Base-by-base conservation (phyloP, 1,284 basidiomycete genomes). In the Xerocomus amazonicus region DNA sequence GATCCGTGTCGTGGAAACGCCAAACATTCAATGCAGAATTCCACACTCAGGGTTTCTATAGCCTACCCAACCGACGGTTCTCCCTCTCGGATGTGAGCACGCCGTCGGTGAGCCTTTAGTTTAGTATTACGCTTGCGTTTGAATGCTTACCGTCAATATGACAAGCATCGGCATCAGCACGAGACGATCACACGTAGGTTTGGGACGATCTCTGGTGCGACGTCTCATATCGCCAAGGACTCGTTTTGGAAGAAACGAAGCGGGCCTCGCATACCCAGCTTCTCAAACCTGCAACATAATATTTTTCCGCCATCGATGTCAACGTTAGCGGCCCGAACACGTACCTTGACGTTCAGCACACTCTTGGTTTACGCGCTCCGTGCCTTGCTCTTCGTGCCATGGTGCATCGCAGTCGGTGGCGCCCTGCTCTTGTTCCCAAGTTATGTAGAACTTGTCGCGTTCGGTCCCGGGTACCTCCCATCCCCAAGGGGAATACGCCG, bases 331-430 rank as follows among this genome's bases (percentile, higher is more conserved):
- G 7, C 13, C 31, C 17, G 39, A 31, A 46, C 5, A 13, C n/a
- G 26, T 4, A 33, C 23, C 26, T n/a, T 13, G 32, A 45, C 39
- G 1, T 38, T 45, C 19, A 1, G 29, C 9, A 34, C 4, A 23
- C 45, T 51, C 35, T 17, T 50, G 16, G 10, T 38, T 19, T 8
- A 34, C 6, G 2, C 50, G 1, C 31, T 66, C 27, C 62, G 60
- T 4, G 13, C 69, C 14, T 31, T 70, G 16, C 59, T 72, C 43
- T 77, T 79, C 60, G 43, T 77, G 8, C 76, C 77, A 12, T 79
- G 77, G 77, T 77, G 74, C 47, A 59, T 69, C 29, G 63, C 67
- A 27, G 76, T 78, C 36, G 77, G 77, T 39, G 73, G 67, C 6
- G 58, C 70, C 23, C 66, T 78, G 43, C 51, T 76, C 13, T 57